Evolutionary conservation across 768 basidiomycete species (phyloP), one percentile per base, ranked within the genome.

Genomic region (Aureoboletus auriporus): DNA sequence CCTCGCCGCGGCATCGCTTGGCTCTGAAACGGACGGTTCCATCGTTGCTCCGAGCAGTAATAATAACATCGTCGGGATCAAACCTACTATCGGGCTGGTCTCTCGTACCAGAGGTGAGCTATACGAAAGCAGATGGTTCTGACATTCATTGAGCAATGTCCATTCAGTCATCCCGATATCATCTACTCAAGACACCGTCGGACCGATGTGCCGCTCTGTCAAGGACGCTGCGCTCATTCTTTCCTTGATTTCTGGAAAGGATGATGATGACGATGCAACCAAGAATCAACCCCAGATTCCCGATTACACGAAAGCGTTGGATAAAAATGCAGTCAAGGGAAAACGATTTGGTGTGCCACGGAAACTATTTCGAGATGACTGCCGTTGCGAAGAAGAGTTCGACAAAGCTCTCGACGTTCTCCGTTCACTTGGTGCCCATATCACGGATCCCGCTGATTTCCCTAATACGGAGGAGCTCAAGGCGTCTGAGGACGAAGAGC

Each of bases 371-470:
- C 39, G 56, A 6, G 54, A 62, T 29, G 55, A 46, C n/a, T 46
- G 43, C 46, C 55, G 43, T 7, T 57, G 68, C 27, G 44, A 64
- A 5, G 70, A 59, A 30, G 71, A 67, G 33, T 78, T 77, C 57
- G 60, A 73, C 34, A 63, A 60, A 4, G 67, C 72, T 4, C 51
- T 78, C 17, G 65, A 66, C 33, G 59, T 65, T 14, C 60, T 77
- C 20, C 59, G 66, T 3, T 49, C 51, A 2, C 64, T 75, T 5
- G 77, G 76, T 13, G 75, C 75, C 8, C 68, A 75, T 1, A 68
- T 86, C 5, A 70, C 85, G 7, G 83, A 86, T 56, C 80, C 82
- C 1, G 78, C 81, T 1, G 79, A 84, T 49, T 64, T 86, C 13
- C 76, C 81, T 0, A 75, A 74, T 29, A 74, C 76, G 0, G 69